Evolutionary conservation across 2,329 filamentous ascomycete species (phyloP).

Genomic region (Fusarium sp.): DNA sequence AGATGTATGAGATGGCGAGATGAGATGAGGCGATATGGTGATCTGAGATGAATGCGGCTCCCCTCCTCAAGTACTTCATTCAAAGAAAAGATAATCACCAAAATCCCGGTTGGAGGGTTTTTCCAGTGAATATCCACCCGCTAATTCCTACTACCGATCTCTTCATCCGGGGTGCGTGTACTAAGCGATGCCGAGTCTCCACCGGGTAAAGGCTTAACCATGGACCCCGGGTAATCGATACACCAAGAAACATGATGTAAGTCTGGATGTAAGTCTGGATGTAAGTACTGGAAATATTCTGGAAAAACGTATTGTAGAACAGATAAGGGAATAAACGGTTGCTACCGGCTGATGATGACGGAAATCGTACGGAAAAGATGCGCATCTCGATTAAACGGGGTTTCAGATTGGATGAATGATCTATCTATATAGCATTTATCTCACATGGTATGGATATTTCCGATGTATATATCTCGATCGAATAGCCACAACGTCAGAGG

Average conservation of each 20-base stretch:
- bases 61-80: conserved; percentile 31
- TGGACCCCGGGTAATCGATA: conserved; percentile 15
- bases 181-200: conserved; percentile 8
- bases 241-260: conserved; percentile 23
- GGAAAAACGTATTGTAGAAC: background rate
- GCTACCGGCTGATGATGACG: conserved; percentile 18
- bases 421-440: conserved; percentile 1
- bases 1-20: background rate
- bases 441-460: conserved; percentile 7
- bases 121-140: conserved; percentile 26
- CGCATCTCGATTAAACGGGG: conserved; percentile 2
- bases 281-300: conserved; percentile 4
- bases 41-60: background rate
- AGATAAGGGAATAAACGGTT: conserved; percentile 2
- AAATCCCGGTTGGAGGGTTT: conserved; percentile 31
- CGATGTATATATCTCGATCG: conserved; percentile 22
- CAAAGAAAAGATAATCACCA: conserved; percentile 15
- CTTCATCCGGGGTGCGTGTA: conserved; percentile 20
- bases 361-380: background rate
- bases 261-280: conserved; percentile 5
- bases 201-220: conserved; percentile 39
- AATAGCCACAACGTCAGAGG: conserved; percentile 30
- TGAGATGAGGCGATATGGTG: background rate
- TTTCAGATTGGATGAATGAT: conserved; percentile 17
- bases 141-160: background rate